Evolutionary conservation across 768 basidiomycete species (phyloP), one percentile per base, ranked within the genome.

Genomic region (Fomitopsis serialis): DNA sequence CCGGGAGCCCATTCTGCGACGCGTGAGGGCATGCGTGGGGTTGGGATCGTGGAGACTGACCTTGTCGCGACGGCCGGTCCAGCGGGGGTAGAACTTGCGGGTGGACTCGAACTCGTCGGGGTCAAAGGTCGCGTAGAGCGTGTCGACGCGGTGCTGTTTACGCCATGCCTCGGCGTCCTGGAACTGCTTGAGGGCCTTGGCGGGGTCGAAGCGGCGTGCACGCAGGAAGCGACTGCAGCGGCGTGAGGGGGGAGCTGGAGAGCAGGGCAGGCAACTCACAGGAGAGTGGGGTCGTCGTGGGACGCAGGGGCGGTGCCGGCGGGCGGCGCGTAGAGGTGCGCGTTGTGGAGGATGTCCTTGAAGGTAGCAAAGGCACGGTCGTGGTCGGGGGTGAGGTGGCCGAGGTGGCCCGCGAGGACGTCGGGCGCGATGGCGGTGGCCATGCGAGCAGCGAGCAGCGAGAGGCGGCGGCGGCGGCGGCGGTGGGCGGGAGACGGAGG

Each of bases 51-150:
- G 42, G 40, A 21, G 35, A 17, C 58, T 36, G 49, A 84, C 89
- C 73, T 86, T 88, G 65, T 90, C 85, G 58, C 88, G 72, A 43
- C 85, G 74, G 0, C 89, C 90, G 0, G 87, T 91, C 87, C 87
- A 92, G 29, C 85, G 77, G 1, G 89, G 88, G 68, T 92, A 93
- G 56, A 84, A 87, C 48, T 76, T 71, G 60, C 78, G 78, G 0
- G 83, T 66, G 10, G 63, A 61, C 63, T 85, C 80, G 50, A 90
- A 74, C 58, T 91, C 90, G 8, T 75, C 74, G 0, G 70, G 49
- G 21, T 77, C 75, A 58, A 89, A 85, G 2, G 74, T 72, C 5
- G 75, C 71, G 66, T 81, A 92, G 12, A 92, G 71, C n/a, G 74
- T 72, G 27, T 80, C 76, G 2, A 92, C 81, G 29, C 79, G 66